These are phyloP conservation scores for Magnusiomyces magnusii DNA, from an alignment of 1,139 yeast genomes.

Conservation along the genomic window DNA sequence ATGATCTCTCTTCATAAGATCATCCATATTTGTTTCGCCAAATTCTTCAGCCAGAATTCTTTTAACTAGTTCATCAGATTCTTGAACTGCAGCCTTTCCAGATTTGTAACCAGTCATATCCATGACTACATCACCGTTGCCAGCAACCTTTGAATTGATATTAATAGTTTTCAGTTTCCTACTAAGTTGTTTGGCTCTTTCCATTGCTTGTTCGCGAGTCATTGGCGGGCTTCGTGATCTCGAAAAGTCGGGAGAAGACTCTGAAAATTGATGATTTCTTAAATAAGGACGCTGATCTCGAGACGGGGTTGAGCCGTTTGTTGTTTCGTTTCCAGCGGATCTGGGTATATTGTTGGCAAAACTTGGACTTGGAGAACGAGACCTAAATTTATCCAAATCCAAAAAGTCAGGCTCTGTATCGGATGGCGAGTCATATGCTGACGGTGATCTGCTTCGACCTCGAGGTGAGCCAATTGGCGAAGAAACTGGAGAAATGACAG, in stretches of 20 bases:
- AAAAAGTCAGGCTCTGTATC: slow-evolving; percentile 52
- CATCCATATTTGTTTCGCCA: slow-evolving; percentile 42
- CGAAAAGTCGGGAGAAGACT: neutral
- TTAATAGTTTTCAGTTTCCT: slow-evolving; percentile 58
- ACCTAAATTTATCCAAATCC: slow-evolving; percentile 33
- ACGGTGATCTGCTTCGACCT: neutral
- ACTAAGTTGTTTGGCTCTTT: slow-evolving; percentile 62
- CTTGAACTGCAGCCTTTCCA: slow-evolving; percentile 47
- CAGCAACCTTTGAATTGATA: slow-evolving; percentile 75
- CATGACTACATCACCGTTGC: slow-evolving; percentile 81
- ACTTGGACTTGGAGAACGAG: slow-evolving; percentile 18
- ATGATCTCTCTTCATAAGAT: slow-evolving; percentile 51
- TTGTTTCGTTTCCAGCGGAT: too few relatives aligned
- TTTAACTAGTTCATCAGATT: slow-evolving; percentile 51
- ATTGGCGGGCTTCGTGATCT: slow-evolving; percentile 18
- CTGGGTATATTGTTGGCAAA: neutral
- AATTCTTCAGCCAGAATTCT: slow-evolving; percentile 65
- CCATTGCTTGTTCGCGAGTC: slow-evolving; percentile 43
- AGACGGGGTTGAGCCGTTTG: too few relatives aligned
- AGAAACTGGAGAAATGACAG: slow-evolving; percentile 72
- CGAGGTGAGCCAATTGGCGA: slow-evolving; percentile 36
- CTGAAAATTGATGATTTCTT: neutral
- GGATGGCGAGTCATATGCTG: slow-evolving; percentile 14
- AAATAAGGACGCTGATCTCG: neutral
- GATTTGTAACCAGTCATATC: slow-evolving; percentile 98